A percentile compares a stretch with the other conserved stretches of the same genome.
These are phyloP conservation scores for Cardiospermum halicacabum DNA, from an alignment of 345 rosid species.

Conservation along the genomic window DNA sequence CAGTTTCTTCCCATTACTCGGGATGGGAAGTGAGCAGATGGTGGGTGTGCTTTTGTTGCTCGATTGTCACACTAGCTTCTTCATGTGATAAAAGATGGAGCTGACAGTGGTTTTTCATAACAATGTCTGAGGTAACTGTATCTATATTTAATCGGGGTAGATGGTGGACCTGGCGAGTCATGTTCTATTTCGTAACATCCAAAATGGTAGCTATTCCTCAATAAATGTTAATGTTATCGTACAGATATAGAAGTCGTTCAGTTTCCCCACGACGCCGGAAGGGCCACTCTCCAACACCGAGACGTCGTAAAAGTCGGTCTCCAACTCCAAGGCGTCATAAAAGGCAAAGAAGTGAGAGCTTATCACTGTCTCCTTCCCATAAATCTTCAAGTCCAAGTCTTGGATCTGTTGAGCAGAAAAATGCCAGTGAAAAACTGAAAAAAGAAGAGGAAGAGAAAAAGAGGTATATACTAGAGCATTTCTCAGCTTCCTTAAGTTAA, in stretches of 20 bases:
- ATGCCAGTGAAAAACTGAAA: constrained; percentile 58
- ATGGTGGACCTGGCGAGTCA: constrained; percentile 33
- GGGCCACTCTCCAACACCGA: constrained; percentile 60
- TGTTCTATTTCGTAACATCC: constrained; percentile 25
- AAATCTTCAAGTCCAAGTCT: constrained; percentile 58
- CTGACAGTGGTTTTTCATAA: constrained; percentile 59
- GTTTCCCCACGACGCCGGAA: constrained; percentile 60
- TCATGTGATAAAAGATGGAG: constrained; percentile 95
- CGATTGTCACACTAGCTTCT: constrained; percentile 83
- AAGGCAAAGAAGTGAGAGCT: constrained; percentile 78
- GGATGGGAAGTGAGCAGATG: constrained; percentile 82
- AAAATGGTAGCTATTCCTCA: constrained; percentile 33
- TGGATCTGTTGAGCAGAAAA: constrained; percentile 60
- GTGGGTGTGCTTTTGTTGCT: constrained; percentile 75
- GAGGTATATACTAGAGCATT: constrained; percentile 51
- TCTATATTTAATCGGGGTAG: constrained; percentile 30
- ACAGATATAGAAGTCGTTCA: constrained; percentile 90
- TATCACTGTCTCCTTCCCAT: constrained; percentile 59
- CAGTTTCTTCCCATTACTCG: constrained; percentile 39
- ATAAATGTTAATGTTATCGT: constrained; percentile 26
- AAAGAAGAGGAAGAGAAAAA: constrained; percentile 87
- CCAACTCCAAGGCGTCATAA: constrained; percentile 65
- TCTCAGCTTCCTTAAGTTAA: constrained; percentile 1
- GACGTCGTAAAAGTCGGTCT: constrained; percentile 68
- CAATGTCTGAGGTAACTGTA: constrained; percentile 95